Conservation (phyloP, 176 grass and related monocot genomes). For the Rhipidocladum racemiflorum region DNA sequence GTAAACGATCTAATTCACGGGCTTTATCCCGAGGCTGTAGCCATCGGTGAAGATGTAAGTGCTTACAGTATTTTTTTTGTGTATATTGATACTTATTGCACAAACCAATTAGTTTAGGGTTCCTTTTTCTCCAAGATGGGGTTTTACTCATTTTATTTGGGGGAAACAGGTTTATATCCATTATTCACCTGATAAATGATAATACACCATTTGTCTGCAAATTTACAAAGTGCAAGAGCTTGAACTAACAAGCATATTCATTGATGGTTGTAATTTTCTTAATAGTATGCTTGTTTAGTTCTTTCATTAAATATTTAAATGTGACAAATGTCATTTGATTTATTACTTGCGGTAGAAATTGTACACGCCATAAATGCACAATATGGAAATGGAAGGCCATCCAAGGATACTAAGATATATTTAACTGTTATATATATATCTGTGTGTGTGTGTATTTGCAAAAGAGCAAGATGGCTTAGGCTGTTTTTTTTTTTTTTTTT, state of each 20-base stretch:
- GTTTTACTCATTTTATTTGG: background rate
- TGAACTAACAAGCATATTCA: background rate
- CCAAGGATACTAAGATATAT: background rate
- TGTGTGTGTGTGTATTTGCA: no score
- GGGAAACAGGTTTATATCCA: background rate
- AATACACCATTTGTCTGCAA: background rate
- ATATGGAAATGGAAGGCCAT: background rate
- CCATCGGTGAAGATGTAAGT: conserved; percentile 91
- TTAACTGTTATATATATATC: background rate
- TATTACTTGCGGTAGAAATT: conserved; percentile 25
- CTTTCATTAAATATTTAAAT: background rate
- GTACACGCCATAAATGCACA: background rate
- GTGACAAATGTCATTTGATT: background rate
- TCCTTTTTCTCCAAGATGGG: background rate
- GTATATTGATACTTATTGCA: background rate
- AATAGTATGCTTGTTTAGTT: conserved; percentile 3
- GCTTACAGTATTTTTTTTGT: background rate
- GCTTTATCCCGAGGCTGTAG: conserved; percentile 73
- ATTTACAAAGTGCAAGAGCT: conserved; percentile 5
- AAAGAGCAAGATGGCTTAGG: conserved; percentile 8
- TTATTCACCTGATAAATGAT: background rate
- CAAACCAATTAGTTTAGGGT: background rate
- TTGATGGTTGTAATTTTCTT: conserved; percentile 24
- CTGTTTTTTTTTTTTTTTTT: no score
- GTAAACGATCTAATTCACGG: conserved; percentile 89